Evolutionary conservation across 345 rosid genomes (phyloP).

Genomic region (Nephelium lappaceum): DNA sequence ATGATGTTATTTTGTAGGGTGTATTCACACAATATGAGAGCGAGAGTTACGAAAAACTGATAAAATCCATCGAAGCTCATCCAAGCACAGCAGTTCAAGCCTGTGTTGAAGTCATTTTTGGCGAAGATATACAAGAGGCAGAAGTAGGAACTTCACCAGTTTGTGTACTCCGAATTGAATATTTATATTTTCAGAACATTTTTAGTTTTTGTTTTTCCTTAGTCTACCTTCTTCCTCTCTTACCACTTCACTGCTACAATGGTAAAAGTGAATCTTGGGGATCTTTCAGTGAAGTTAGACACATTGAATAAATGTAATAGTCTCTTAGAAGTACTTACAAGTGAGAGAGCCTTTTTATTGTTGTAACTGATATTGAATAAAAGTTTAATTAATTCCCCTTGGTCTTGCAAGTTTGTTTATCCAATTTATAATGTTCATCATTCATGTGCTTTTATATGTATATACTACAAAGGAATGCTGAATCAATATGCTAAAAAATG

Average conservation of each 20-base stretch:
- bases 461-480: no score
- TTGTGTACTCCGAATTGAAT: constrained; percentile 1
- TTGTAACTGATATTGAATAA: background rate
- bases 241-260: background rate
- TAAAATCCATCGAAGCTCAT: constrained; percentile 44
- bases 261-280: background rate
- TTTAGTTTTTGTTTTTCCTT: background rate
- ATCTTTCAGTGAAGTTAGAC: background rate
- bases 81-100: constrained; percentile 41
- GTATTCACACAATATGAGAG: constrained; percentile 38
- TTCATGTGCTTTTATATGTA: background rate
- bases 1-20: constrained; percentile 21
- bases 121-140: constrained; percentile 53
- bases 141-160: constrained; percentile 22
- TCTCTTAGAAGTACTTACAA: background rate
- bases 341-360: background rate
- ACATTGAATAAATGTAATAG: background rate
- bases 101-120: constrained; percentile 44
- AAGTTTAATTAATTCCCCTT: background rate
- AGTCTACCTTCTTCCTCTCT: background rate
- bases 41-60: constrained; percentile 38
- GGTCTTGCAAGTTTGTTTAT: background rate
- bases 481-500: no score
- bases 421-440: background rate
- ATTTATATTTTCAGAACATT: background rate